These are phyloP conservation scores for Tillandsia leiboldiana DNA, from an alignment of 176 grass and related monocot genomes.

Conservation along the genomic window DNA sequence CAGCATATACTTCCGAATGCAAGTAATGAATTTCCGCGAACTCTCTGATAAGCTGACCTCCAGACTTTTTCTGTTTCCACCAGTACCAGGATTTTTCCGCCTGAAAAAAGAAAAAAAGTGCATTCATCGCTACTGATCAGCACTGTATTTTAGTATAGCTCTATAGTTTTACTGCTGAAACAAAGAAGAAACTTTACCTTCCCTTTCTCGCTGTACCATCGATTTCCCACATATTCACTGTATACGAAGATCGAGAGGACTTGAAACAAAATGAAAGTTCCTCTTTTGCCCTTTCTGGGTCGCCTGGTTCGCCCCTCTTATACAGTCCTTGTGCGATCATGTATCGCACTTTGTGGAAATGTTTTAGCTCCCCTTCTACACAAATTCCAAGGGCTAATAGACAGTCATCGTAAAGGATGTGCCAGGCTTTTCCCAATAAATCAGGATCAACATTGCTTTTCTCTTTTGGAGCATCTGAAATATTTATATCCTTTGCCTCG, in stretches of 20 bases:
- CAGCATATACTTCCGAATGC: conserved; percentile 87
- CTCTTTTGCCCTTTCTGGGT: conserved; percentile 74
- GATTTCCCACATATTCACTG: conserved; percentile 98
- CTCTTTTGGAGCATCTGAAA: conserved; percentile 31
- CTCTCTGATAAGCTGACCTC: conserved; percentile 98
- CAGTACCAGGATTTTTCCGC: conserved; percentile 76
- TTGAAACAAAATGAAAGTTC: conserved; percentile 98
- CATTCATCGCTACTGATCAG: no score
- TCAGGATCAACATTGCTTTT: conserved; percentile 46
- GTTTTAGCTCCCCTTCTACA: conserved; percentile 86
- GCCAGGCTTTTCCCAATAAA: conserved; percentile 77
- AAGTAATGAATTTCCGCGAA: conserved; percentile 94
- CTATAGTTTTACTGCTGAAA: conserved; percentile 5
- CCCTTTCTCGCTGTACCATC: conserved; percentile 86
- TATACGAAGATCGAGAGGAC: conserved; percentile 90
- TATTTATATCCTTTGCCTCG: conserved; percentile 24
- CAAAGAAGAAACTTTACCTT: conserved; percentile 40
- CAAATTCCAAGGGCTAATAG: conserved; percentile 70
- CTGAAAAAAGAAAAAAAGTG: conserved; percentile 30
- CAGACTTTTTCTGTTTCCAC: conserved; percentile 76
- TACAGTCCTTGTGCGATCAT: conserved; percentile 86
- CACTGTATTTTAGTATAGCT: background rate
- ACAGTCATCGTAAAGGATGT: conserved; percentile 92
- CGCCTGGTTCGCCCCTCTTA: conserved; percentile 65
- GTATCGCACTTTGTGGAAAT: conserved; percentile 95